Evolutionary conservation across 345 rosid species (phyloP).

Genomic region (Microcos paniculata): DNA sequence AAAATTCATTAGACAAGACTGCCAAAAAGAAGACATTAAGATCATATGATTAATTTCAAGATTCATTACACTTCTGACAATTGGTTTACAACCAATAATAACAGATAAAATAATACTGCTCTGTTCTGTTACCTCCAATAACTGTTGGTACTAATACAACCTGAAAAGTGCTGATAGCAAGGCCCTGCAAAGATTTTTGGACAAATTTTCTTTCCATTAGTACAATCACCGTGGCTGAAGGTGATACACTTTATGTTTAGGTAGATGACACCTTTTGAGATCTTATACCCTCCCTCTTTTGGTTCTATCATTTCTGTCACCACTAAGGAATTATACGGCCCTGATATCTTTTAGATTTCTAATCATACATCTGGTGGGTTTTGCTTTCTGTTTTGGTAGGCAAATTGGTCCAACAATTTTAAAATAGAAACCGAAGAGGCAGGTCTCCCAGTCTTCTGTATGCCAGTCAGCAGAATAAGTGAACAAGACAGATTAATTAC

Average conservation of each 20-base stretch:
- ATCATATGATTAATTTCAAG: neutral
- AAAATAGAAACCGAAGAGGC: neutral
- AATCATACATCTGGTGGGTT: neutral
- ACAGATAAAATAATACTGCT: neutral
- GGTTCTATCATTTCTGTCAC: neutral
- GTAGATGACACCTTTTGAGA: neutral
- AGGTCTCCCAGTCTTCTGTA: neutral
- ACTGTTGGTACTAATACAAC: slow-evolving; percentile 89
- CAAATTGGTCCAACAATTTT: neutral
- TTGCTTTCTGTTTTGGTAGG: neutral
- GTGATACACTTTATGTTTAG: neutral
- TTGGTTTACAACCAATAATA: neutral
- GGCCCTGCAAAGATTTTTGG: slow-evolving; percentile 54
- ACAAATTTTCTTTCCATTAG: slow-evolving; percentile 8
- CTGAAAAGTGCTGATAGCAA: slow-evolving; percentile 95
- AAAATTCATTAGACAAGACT: slow-evolving; percentile 90
- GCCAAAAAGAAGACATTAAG: slow-evolving; percentile 29
- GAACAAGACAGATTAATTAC: neutral
- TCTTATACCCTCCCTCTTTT: neutral
- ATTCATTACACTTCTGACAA: neutral
- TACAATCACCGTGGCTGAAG: neutral
- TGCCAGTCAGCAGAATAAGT: neutral
- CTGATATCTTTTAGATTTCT: neutral
- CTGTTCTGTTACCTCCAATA: slow-evolving; percentile 63
- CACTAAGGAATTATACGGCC: neutral